A percentile compares a stretch with the other conserved stretches of the same genome.
phyloP scores from a whole-genome alignment of 768 basidiomycete genomes.

The Fomitopsis serialis region DNA sequence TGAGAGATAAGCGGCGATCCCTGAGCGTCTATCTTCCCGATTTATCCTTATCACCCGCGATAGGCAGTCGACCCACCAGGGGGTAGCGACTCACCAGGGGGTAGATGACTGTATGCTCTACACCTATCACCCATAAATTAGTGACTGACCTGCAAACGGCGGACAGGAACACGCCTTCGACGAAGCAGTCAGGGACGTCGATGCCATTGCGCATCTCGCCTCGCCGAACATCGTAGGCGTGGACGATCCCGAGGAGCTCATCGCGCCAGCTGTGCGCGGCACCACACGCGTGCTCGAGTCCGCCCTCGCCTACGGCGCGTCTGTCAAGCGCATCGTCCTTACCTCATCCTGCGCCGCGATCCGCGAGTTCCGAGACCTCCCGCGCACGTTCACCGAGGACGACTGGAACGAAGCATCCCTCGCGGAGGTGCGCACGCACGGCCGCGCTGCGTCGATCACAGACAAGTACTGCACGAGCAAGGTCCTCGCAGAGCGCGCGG shows the following conservation, averaged over 20 bases:
- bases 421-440: conserved; percentile 45
- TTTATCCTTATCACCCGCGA: no score
- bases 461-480: conserved; percentile 57
- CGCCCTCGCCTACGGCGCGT: conserved; percentile 40
- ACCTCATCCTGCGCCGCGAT: conserved; percentile 59
- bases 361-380: conserved; percentile 14
- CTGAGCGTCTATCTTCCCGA: no score
- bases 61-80: no score
- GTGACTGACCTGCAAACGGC: no score
- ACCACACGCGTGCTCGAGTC: conserved; percentile 58
- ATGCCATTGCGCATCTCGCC: conserved; percentile 35
- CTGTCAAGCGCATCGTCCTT: conserved; percentile 62
- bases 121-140: no score
- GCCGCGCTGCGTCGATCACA: conserved; percentile 31
- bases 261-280: conserved; percentile 67
- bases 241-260: conserved; percentile 37
- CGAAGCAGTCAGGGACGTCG: conserved; percentile 40
- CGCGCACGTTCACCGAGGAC: conserved; percentile 34
- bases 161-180: conserved; percentile 35
- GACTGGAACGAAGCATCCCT: conserved; percentile 57
- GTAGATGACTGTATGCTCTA: no score
- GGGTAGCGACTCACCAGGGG: no score
- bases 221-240: conserved; percentile 26
- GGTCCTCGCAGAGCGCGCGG: conserved; percentile 47
- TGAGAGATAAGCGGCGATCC: no score